Base-by-base conservation (phyloP, 1,139 yeast species). In the Geotrichum cucujoidarum region DNA sequence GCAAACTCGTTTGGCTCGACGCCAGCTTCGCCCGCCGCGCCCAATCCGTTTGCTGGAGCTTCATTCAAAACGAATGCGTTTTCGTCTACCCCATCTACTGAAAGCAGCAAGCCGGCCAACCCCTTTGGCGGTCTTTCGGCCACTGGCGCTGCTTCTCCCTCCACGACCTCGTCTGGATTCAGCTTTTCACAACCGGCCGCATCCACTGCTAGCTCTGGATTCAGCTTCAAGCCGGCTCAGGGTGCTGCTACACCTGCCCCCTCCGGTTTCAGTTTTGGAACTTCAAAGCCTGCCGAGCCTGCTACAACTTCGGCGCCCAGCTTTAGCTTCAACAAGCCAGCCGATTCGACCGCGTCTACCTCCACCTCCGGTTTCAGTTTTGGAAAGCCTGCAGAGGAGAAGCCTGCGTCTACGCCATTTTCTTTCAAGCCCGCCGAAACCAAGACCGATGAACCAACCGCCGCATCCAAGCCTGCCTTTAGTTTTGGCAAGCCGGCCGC, bases 21-120 rank as follows among this genome's bases (percentile, higher is more conserved):
- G 10, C 17, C 27, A 20, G 27, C 18, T 3, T n/a, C 42, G 7
- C n/a, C 42, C 4, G 22, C 29, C 10, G 18, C 34, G 4, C 7
- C 38, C 31, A 40, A 40, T 17, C 44, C 44, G 7, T 40, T 40
- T 25, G 37, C 44, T 1, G 21, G 11, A 18, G 21, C 16, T 29
- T 22, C 35, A 17, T 32, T 33, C 36, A 11, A 16, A 32, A 10
- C 11, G 16, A 32, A 16, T 10, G 4, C 18, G 35, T 17, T 14
- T 20, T 5, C 35, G 8, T 17, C 35, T 16, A 4, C 20, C 35
- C n/a, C 38, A 4, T 17, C 29, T 14, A 24, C 21, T 14, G 25
- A 17, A n/a, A 32, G 10, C 18, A 25, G 20, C 32, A 37, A 37
- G 14, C 32, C 40, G 11, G 40, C 32, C 3, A 37, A 37, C 14